Conservation (phyloP, 495 filamentous ascomycete species). For the Trichoderma gamsii region DNA sequence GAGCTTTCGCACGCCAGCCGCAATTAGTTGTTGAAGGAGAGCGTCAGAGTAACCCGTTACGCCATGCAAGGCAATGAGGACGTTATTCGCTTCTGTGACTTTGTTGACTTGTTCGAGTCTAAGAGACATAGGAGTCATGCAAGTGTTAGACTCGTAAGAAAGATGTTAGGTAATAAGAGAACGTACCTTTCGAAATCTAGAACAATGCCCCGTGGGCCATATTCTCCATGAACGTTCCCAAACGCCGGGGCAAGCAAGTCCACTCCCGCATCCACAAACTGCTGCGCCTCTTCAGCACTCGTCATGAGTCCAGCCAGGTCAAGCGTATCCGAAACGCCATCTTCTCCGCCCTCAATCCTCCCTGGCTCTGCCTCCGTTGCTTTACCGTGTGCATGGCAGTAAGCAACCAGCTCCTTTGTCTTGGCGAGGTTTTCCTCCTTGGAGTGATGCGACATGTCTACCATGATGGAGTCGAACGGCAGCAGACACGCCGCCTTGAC, state of each 20-base stretch:
- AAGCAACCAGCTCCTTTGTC: slow-evolving; percentile 62
- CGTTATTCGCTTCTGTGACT: slow-evolving; percentile 49
- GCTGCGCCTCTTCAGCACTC: slow-evolving; percentile 67
- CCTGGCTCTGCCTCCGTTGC: slow-evolving; percentile 77
- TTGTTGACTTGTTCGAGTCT: slow-evolving; percentile 58
- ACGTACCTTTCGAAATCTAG: slow-evolving; percentile 56
- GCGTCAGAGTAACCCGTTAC: slow-evolving; percentile 31
- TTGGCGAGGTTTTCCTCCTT: slow-evolving; percentile 71
- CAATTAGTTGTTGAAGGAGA: slow-evolving; percentile 63
- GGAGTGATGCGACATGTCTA: slow-evolving; percentile 77
- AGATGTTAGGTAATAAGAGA: background rate
- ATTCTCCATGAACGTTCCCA: slow-evolving; percentile 81
- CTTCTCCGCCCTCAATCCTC: slow-evolving; percentile 77
- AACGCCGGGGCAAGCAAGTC: slow-evolving; percentile 81
- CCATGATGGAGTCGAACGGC: slow-evolving; percentile 74
- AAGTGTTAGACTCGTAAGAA: background rate
- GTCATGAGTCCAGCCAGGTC: slow-evolving; percentile 71
- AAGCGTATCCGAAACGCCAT: slow-evolving; percentile 70
- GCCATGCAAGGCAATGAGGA: slow-evolving; percentile 70
- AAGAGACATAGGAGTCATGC: background rate
- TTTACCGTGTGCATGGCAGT: slow-evolving; percentile 70
- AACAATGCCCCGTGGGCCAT: slow-evolving; percentile 66
- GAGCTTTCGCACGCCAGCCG: slow-evolving; percentile 64
- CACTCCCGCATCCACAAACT: slow-evolving; percentile 74
- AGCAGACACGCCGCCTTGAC: slow-evolving; percentile 60